These are phyloP conservation scores for Phytophthora sojae DNA, from an alignment of 352 stramenopile species.

Conservation along the genomic window DNA sequence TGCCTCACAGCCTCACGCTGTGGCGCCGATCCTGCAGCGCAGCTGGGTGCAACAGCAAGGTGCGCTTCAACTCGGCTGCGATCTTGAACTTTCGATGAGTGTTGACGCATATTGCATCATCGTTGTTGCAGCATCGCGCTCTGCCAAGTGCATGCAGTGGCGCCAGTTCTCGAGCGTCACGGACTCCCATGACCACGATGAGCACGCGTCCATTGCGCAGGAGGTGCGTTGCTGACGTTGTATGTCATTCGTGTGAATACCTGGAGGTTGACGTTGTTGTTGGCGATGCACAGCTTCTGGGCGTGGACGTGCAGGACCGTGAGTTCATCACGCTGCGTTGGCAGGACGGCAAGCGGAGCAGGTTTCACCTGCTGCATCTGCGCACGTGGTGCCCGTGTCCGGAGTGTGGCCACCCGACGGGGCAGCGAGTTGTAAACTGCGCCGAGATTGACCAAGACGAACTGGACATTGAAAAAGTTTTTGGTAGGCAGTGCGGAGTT, in stretches of 20 bases:
- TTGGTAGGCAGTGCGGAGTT: conserved; percentile 44
- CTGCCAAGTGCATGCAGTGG: conserved; percentile 13
- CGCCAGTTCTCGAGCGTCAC: conserved; percentile 26
- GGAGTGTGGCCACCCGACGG: conserved; percentile 75
- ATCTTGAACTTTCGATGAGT: background rate
- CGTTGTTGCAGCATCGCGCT: conserved; percentile 10
- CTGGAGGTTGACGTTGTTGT: conserved; percentile 6
- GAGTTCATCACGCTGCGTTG: conserved; percentile 84
- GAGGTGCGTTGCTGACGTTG: conserved; percentile 23
- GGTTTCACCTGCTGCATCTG: conserved; percentile 80
- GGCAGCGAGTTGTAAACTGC: conserved; percentile 84
- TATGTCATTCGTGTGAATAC: background rate
- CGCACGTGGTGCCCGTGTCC: conserved; percentile 81
- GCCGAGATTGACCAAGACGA: conserved; percentile 59
- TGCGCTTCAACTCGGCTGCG: conserved; percentile 15
- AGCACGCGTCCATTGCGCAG: conserved; percentile 34
- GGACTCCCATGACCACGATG: conserved; percentile 11
- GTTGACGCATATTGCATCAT: conserved; percentile 13
- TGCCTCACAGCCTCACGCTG: conserved; percentile 15
- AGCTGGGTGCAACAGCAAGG: conserved; percentile 32
- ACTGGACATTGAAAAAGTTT: conserved; percentile 79
- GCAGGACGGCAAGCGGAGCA: conserved; percentile 73
- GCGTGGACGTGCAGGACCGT: conserved; percentile 74
- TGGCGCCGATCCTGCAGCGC: conserved; percentile 20
- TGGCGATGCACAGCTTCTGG: conserved; percentile 47